phyloP scores from a whole-genome alignment of 495 filamentous ascomycete genomes.

The Talaromyces liani region DNA sequence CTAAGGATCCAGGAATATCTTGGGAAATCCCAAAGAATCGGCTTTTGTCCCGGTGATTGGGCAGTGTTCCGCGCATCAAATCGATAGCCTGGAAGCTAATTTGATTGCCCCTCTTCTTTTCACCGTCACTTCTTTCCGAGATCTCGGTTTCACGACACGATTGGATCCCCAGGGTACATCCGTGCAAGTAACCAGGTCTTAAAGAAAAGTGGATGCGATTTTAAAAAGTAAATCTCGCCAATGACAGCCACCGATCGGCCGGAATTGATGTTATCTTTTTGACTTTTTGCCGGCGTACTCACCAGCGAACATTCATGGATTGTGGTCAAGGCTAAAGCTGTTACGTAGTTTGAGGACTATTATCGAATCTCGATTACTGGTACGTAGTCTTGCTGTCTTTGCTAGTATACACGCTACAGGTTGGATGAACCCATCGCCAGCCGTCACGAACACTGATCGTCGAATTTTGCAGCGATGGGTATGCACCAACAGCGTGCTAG shows the following conservation, averaged over 20 bases:
- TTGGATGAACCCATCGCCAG: background rate
- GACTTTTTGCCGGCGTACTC: background rate
- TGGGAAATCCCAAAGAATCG: background rate
- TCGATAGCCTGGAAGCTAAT: background rate
- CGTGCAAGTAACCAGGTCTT: too few relatives aligned
- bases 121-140: background rate
- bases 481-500: background rate
- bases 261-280: background rate
- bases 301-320: background rate
- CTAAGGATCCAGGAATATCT: background rate
- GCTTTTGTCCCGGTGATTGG: background rate
- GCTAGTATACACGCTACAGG: background rate
- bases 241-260: background rate
- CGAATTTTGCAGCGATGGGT: background rate
- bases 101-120: background rate
- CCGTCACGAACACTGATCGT: background rate
- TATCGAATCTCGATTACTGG: too few relatives aligned
- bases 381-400: background rate
- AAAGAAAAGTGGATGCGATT: background rate
- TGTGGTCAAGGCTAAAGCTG: background rate
- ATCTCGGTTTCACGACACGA: background rate
- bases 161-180: background rate
- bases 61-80: background rate
- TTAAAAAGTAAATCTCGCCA: background rate
- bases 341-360: background rate